These are phyloP conservation scores for Sordaria brevicollis DNA, from an alignment of 495 filamentous ascomycete species.

Conservation along the genomic window DNA sequence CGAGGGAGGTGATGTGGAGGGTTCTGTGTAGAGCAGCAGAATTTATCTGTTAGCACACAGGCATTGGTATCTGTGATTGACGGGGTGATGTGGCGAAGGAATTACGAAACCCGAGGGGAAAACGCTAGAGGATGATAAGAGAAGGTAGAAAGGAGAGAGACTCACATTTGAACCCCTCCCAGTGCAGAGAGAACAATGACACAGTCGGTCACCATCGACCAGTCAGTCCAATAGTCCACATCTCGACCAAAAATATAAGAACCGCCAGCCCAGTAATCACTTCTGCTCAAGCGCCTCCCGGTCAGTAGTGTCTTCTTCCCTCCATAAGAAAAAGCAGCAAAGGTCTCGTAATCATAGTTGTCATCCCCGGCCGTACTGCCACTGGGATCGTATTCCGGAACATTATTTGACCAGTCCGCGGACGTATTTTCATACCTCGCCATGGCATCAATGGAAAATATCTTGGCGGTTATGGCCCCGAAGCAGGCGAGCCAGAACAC, in stretches of 20 bases:
- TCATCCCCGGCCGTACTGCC: too few relatives aligned
- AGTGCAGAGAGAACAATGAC: conserved; percentile 11
- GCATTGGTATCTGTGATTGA: neutral
- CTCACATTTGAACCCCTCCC: conserved; percentile 36
- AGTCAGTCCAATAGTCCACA: neutral
- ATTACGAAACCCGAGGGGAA: neutral
- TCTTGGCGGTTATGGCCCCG: too few relatives aligned
- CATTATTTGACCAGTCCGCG: too few relatives aligned
- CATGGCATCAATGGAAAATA: too few relatives aligned
- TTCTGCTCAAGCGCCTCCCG: too few relatives aligned
- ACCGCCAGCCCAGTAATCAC: too few relatives aligned
- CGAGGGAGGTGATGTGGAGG: conserved; percentile 28
- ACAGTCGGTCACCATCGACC: conserved; percentile 1
- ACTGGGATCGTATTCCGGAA: too few relatives aligned
- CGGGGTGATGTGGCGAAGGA: neutral
- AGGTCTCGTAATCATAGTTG: too few relatives aligned
- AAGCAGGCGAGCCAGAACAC: conserved; percentile 39
- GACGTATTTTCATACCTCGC: too few relatives aligned
- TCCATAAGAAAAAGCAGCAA: too few relatives aligned
- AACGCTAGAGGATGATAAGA: neutral
- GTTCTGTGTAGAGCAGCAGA: conserved; percentile 21
- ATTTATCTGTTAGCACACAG: conserved; percentile 1
- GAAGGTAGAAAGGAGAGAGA: neutral
- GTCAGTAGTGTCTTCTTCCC: too few relatives aligned
- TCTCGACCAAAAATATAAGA: too few relatives aligned